Base-by-base conservation (phyloP, 331 rosid genomes). In the Rhamnella rubrinervis region DNA sequence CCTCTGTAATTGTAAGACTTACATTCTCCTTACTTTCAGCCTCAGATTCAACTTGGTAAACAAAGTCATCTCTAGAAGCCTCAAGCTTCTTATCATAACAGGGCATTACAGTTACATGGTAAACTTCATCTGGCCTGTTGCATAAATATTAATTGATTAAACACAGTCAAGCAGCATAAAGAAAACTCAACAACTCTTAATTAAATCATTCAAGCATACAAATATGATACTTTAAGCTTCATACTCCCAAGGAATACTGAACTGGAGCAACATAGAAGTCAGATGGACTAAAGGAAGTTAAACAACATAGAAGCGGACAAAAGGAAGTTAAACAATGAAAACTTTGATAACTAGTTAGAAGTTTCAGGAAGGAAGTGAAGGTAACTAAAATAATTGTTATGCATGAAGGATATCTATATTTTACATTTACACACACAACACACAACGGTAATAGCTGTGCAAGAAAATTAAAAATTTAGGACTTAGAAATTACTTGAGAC, bases 11-110 rank as follows among this genome's bases (percentile, higher is more conserved):
- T 65, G 72, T 79, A 35, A 53, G 75, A 77, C 79, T 66, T 72
- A 68, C 86, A 76, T 73, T 59, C 66, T 70, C 84, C 59, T 25
- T 31, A 55, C 66, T 79, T 76, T 84, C 82, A 56, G 61, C 75
- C 67, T 51, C 72, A 51, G 88, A 70, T 60, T 87, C 97, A 21
- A 63, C 71, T 67, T 81, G 77, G 61, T 84, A 85, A 83, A 83
- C 86, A 63, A 95, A 91, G 81, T 95, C 98, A 76, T 91, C 97
- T 80, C 97, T 84, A 20, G 93, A 80, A 70, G 98, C 98, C 87
- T 95, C 98, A 60, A 95, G 98, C 82, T 91, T 95, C 82, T 91
- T 95, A 71, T 91, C 98, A 80, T 95, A 91, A 84, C 97, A 95
- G 62, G 98, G 98, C 98, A 95, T 95, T 65, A 95, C 90, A 3